phyloP scores from a whole-genome alignment of 768 basidiomycete species.

The Boletus rex-veris region DNA sequence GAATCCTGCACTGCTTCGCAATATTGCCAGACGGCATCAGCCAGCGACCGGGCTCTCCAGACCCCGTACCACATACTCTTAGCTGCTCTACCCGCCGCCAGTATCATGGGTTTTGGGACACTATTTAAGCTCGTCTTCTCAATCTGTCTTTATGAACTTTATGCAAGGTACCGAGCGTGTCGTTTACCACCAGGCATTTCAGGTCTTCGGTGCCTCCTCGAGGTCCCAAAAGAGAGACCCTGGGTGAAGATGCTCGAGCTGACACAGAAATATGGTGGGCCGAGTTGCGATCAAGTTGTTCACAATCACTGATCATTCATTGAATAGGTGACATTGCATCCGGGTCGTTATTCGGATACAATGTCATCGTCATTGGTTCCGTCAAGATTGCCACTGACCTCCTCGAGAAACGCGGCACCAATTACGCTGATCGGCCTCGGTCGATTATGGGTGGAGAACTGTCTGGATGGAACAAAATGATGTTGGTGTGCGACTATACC shows the following conservation, averaged over 20 bases:
- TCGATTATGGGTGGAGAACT: conserved; percentile 19
- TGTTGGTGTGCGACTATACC: conserved; percentile 8
- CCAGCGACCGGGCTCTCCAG: too few relatives aligned
- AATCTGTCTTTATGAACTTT: background rate
- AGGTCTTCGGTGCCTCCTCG: background rate
- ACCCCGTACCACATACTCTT: too few relatives aligned
- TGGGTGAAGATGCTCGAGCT: background rate
- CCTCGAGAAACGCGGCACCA: conserved; percentile 42
- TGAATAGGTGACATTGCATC: background rate
- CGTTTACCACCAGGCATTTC: background rate
- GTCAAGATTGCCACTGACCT: conserved; percentile 39
- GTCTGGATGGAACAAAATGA: conserved; percentile 15
- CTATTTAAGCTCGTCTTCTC: background rate
- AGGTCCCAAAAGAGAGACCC: background rate
- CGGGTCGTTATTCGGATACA: conserved; percentile 11
- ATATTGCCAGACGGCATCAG: too few relatives aligned
- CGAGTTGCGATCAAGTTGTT: background rate
- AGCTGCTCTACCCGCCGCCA: too few relatives aligned
- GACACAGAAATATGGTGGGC: background rate
- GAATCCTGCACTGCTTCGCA: too few relatives aligned
- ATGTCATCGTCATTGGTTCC: conserved; percentile 32
- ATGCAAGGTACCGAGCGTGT: background rate
- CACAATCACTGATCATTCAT: too few relatives aligned
- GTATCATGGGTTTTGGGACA: too few relatives aligned
- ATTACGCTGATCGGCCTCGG: conserved; percentile 35